Percentiles rank a stretch among this genome's conserved stretches.
phyloP scores from a whole-genome alignment of 352 stramenopile genomes.

The Phytophthora megakarya region DNA sequence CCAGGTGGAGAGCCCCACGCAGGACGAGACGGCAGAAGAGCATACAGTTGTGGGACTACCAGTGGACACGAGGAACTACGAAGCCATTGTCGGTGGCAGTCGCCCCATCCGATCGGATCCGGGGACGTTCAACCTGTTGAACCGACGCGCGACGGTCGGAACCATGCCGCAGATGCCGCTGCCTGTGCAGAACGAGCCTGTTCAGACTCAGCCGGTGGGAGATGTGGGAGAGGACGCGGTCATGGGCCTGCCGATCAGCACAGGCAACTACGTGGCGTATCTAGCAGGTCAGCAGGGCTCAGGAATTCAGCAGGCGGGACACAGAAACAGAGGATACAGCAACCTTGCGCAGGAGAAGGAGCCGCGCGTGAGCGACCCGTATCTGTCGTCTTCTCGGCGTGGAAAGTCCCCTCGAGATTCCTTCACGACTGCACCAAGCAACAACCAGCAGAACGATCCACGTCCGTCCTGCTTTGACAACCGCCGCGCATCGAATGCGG shows the following conservation, averaged over 20 bases:
- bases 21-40: conserved; percentile 23
- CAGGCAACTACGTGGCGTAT: conserved; percentile 61
- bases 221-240: conserved; percentile 44
- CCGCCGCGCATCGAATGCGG: conserved; percentile 52
- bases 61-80: conserved; percentile 58
- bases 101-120: conserved; percentile 32
- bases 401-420: conserved; percentile 25
- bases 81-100: conserved; percentile 40
- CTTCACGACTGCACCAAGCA: conserved; percentile 33
- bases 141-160: conserved; percentile 29
- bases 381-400: conserved; percentile 37
- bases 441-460: conserved; percentile 26
- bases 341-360: conserved; percentile 47
- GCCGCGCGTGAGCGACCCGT: conserved; percentile 45
- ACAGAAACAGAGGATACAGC: conserved; percentile 60
- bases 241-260: conserved; percentile 63
- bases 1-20: conserved; percentile 6
- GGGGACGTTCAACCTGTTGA: conserved; percentile 21
- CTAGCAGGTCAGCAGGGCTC: conserved; percentile 37
- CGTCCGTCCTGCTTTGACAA: conserved; percentile 73
- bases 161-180: conserved; percentile 31
- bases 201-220: neutral
- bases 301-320: conserved; percentile 33
- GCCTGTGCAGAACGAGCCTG: conserved; percentile 1
- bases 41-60: conserved; percentile 50